Evolutionary conservation across 176 grass and related monocot species (phyloP).

Genomic region (Elymus sibiricus): DNA sequence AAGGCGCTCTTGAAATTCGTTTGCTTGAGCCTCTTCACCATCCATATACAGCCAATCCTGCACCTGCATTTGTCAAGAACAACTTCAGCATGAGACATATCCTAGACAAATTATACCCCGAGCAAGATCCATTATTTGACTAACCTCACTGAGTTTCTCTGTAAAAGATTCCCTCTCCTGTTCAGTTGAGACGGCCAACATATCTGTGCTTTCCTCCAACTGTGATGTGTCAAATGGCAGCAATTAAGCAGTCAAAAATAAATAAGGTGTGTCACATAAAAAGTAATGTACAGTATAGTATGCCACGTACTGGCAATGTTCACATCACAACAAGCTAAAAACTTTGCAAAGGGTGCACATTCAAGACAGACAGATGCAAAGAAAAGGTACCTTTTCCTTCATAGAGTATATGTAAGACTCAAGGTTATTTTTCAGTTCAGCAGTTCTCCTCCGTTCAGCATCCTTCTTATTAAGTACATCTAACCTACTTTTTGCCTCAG

Average conservation of each 20-base stretch:
- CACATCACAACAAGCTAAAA: neutral
- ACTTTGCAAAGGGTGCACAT: neutral
- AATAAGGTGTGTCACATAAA: constrained; percentile 1
- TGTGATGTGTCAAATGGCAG: constrained; percentile 31
- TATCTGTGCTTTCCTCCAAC: constrained; percentile 84
- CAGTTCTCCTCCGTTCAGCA: constrained; percentile 82
- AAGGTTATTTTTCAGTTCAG: constrained; percentile 92
- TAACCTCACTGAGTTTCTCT: constrained; percentile 85
- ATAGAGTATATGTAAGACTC: constrained; percentile 97
- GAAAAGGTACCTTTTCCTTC: constrained; percentile 81
- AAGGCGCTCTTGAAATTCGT: constrained; percentile 83
- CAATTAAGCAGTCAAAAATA: constrained; percentile 30
- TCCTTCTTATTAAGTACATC: constrained; percentile 87
- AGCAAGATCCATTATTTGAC: constrained; percentile 4
- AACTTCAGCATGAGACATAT: constrained; percentile 20
- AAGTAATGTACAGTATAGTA: neutral
- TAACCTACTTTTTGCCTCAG: constrained; percentile 91
- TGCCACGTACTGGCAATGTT: neutral
- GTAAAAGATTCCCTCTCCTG: constrained; percentile 72
- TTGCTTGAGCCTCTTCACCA: constrained; percentile 91
- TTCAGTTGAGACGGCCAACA: constrained; percentile 85
- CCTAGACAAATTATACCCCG: constrained; percentile 2
- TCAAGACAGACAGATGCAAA: constrained; percentile 2
- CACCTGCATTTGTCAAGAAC: constrained; percentile 49
- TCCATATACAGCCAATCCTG: constrained; percentile 99